Percentiles rank a stretch among this genome's conserved stretches.
phyloP scores from a whole-genome alignment of 1,139 yeast species.

The Pichia sp. region DNA sequence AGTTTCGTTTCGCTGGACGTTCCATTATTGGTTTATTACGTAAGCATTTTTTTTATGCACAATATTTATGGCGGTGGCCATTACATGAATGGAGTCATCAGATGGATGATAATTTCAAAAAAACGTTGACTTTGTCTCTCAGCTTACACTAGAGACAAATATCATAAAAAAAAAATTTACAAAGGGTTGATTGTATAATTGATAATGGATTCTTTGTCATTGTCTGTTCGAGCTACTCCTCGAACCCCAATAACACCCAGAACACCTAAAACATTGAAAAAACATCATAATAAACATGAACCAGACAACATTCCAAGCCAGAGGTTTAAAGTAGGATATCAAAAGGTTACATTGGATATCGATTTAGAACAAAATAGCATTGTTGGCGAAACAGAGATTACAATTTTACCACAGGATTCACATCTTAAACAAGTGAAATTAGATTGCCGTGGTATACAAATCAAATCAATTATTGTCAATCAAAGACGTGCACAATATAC shows the following conservation, averaged over 20 bases:
- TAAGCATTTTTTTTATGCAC: too few relatives aligned
- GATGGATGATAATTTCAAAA: too few relatives aligned
- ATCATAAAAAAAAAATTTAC: too few relatives aligned
- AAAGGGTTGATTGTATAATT: too few relatives aligned
- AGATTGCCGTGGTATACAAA: conserved; percentile 75
- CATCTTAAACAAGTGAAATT: conserved; percentile 53
- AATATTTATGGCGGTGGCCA: too few relatives aligned
- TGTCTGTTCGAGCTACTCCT: conserved; percentile 15
- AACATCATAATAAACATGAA: conserved; percentile 25
- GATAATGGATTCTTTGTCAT: neutral
- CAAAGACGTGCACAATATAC: conserved; percentile 43
- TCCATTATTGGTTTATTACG: too few relatives aligned
- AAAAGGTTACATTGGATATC: conserved; percentile 60
- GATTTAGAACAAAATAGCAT: conserved; percentile 49
- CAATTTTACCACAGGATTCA: conserved; percentile 65
- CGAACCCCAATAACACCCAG: conserved; percentile 27
- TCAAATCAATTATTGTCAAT: conserved; percentile 61
- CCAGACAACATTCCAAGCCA: conserved; percentile 26
- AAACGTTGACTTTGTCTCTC: too few relatives aligned
- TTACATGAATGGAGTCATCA: too few relatives aligned
- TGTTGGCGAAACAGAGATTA: conserved; percentile 77
- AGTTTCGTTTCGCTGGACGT: too few relatives aligned
- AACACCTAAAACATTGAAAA: conserved; percentile 23
- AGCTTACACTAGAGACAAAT: too few relatives aligned
- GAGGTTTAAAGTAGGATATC: conserved; percentile 57